phyloP scores from a whole-genome alignment of 306 rosid genomes.

The Fagus crenata region DNA sequence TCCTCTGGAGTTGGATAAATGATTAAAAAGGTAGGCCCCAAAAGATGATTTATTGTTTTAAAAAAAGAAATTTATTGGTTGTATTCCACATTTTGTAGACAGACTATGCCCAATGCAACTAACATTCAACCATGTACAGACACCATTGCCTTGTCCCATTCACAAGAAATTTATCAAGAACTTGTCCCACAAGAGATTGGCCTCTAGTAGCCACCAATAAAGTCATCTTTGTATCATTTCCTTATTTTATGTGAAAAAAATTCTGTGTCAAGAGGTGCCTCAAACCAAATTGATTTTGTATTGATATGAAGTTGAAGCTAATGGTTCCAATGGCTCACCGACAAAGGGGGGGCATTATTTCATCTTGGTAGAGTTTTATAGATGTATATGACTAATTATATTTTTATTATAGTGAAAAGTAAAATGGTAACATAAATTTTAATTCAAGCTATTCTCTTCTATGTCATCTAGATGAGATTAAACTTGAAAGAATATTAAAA shows the following conservation, averaged over 20 bases:
- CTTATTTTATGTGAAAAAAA: not conserved
- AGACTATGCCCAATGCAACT: constrained; percentile 9
- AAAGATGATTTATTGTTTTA: constrained; percentile 7
- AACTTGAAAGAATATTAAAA: not conserved
- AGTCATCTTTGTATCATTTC: constrained; percentile 21
- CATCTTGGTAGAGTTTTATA: not conserved
- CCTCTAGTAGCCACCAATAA: constrained; percentile 28
- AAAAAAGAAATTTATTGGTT: constrained; percentile 10
- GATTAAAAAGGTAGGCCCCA: constrained; percentile 21
- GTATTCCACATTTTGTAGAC: constrained; percentile 15
- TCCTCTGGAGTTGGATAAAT: not conserved
- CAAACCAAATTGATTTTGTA: not conserved
- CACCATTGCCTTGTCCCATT: constrained; percentile 25
- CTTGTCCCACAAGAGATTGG: constrained; percentile 28
- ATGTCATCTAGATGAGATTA: not conserved
- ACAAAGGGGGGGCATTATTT: not conserved
- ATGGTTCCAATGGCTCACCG: not conserved
- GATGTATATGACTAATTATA: not conserved
- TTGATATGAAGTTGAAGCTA: not conserved
- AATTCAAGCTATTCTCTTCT: not conserved
- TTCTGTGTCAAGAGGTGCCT: not conserved
- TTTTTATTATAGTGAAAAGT: too few relatives aligned
- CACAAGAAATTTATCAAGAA: not conserved
- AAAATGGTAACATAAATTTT: too few relatives aligned
- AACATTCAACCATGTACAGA: constrained; percentile 25